phyloP scores from a whole-genome alignment of 371 early-diverging fungal genomes.

The Phascolomyces articulosus region DNA sequence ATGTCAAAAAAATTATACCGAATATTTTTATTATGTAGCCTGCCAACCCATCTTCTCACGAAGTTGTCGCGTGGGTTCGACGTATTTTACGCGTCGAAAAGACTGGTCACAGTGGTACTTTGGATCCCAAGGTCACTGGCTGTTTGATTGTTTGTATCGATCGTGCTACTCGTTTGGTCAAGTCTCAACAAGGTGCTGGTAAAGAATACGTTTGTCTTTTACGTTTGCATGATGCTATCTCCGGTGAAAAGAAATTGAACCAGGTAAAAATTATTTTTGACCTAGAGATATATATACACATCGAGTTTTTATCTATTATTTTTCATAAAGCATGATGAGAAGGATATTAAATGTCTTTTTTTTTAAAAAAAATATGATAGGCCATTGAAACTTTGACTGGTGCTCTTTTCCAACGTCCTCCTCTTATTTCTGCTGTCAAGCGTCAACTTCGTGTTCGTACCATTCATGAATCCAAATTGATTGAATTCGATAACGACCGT shows the following conservation, averaged over 20 bases:
- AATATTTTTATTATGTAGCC: conserved; percentile 79
- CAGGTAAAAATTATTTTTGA: conserved; percentile 59
- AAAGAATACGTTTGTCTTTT: conserved; percentile 99
- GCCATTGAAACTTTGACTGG: conserved; percentile 97
- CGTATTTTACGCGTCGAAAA: conserved; percentile 98
- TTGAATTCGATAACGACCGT: conserved; percentile 97
- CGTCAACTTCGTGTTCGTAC: conserved; percentile 99
- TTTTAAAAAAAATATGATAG: conserved; percentile 32
- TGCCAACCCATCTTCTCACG: conserved; percentile 99
- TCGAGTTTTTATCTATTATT: background rate
- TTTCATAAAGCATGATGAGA: too few relatives aligned
- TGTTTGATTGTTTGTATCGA: conserved; percentile 99
- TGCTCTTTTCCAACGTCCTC: conserved; percentile 99
- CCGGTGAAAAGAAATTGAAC: conserved; percentile 83
- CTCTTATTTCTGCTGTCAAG: conserved; percentile 99
- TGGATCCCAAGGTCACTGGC: conserved; percentile 99
- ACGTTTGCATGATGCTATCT: conserved; percentile 93
- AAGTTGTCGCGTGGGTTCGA: conserved; percentile 99
- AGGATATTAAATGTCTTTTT: too few relatives aligned
- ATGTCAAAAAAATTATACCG: too few relatives aligned
- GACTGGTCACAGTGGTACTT: conserved; percentile 99
- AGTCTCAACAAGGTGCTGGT: conserved; percentile 99
- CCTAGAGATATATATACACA: background rate
- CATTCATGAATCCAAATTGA: conserved; percentile 94
- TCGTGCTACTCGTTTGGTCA: conserved; percentile 98